Evolutionary conservation across 345 rosid genomes (phyloP), one percentile per base, ranked within the genome.

Genomic region (Trapa bicornis): DNA sequence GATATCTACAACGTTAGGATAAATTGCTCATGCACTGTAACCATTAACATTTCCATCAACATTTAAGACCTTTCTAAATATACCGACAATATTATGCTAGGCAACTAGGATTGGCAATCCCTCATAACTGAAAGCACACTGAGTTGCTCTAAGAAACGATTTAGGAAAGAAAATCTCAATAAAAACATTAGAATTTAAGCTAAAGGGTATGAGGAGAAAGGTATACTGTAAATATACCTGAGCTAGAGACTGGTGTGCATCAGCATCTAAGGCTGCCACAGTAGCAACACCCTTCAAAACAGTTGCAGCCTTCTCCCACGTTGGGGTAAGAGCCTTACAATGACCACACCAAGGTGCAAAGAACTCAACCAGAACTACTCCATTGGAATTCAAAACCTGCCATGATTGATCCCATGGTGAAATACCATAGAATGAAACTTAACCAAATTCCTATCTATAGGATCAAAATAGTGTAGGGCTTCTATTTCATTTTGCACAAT

Each of bases 331-430:
- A 74, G 93, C 89, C 81, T 94, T 61, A 68, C 97, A 94, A 71
- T 94, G 99, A 53, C 99, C 99, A 71, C 99, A 91, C 99, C 99
- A 94, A 47, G 99, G 99, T 1, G 99, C 99, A 76, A 87, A 91
- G 81, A 94, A 94, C 84, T 94, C 99, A 48, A 94, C 97, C 75
- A 94, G 75, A 66, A 91, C 96, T 42, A 94, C 82, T 58, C 92
- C 88, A 74, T 93, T 84, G 2, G 97, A 82, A 75, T 89, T 89
- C 64, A 91, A 73, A 66, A 89, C 97, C 99, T 91, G 87, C 61
- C 63, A 74, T 50, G 37, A 65, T 38, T 17, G 65, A 50, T 14
- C 11, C 0, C 4, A 50, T 5, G n/a, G 12, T 1, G 3, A 11
- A 61, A 22, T 36, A 2, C n/a, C 42, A 61, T 42, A 61, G 41